phyloP scores from a whole-genome alignment of 192 early-diverging fungal genomes.

The Coemansia sp. region DNA sequence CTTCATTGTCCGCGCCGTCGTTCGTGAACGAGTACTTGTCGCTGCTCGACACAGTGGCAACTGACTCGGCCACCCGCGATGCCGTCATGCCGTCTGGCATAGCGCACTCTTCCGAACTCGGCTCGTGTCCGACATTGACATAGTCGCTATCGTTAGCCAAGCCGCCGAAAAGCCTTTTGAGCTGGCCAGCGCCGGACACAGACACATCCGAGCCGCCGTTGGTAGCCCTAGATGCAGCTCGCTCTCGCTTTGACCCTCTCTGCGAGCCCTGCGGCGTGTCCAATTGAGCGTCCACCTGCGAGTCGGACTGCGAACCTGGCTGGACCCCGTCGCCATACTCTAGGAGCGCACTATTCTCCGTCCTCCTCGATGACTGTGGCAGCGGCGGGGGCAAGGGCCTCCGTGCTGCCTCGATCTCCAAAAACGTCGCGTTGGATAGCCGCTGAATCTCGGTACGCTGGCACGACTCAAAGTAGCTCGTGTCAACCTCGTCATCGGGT shows the following conservation, averaged over 20 bases:
- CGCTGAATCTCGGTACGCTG: slow-evolving; percentile 76
- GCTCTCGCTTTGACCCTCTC: slow-evolving; percentile 19
- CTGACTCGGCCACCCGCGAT: neutral
- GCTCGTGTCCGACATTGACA: neutral
- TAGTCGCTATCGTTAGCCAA: slow-evolving; percentile 1
- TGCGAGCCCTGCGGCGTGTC: slow-evolving; percentile 27
- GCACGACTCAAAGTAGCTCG: slow-evolving; percentile 91
- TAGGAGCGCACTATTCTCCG: neutral
- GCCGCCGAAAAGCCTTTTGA: slow-evolving; percentile 44
- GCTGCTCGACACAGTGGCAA: slow-evolving; percentile 25
- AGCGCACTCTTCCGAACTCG: neutral
- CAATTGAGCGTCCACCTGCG: slow-evolving; percentile 16
- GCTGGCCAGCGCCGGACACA: slow-evolving; percentile 34
- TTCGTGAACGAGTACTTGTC: slow-evolving; percentile 39
- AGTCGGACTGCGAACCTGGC: slow-evolving; percentile 8
- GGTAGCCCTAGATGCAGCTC: slow-evolving; percentile 13
- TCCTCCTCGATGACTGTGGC: neutral
- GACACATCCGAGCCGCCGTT: neutral
- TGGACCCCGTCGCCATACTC: neutral
- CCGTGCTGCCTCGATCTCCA: slow-evolving; percentile 25
- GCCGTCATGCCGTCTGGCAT: neutral
- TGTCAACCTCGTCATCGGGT: slow-evolving; percentile 78
- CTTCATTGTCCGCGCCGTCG: neutral
- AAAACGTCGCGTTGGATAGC: slow-evolving; percentile 62
- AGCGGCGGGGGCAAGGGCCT: slow-evolving; percentile 7